Base-by-base conservation (phyloP, 306 rosid genomes). In the Sphenostylis stenocarpa region DNA sequence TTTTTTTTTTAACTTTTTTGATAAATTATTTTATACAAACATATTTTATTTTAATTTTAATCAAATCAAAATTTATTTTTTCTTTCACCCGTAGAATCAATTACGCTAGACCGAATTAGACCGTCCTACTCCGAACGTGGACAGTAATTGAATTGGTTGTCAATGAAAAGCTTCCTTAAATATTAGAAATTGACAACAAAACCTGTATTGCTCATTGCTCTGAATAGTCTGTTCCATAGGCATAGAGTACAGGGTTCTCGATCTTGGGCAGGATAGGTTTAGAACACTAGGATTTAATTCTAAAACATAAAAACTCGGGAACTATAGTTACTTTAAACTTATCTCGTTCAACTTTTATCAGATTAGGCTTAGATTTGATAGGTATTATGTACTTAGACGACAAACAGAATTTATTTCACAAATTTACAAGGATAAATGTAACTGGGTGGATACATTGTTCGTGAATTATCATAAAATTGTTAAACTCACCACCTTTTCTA, bases 321-420 rank as follows among this genome's bases (percentile, higher is more conserved):
- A 20, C 29, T 20, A 11, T 21, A 53, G 20, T 47, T 69, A 47
- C 28, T 10, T 69, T 49, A n/a, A 17, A 20, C 29, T 48, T 26
- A 7, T 51, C 29, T 13, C 56, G 15, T 6, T 19, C 56, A 49
- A 17, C 24, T n/a, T n/a, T n/a, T 56, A 49, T 55, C 55, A 56
- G 38, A 72, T 56, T 56, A 26, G 48, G 29, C 57, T 41, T 52
- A 24, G 19, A 57, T 57, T 20, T 38, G 31, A 61, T 16, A 6
- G 5, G 23, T 31, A 8, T 19, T 63, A 62, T 45, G 80, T 10
- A 63, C 23, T 13, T 41, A 67, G 47, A 34, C 61, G 55, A 36
- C 26, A 58, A 81, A 60, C 29, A 63, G n/a, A 45, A 52, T 52
- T 82, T 77, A 70, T 70, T 82, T 51, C 6, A 62, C 55, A 73